phyloP scores from a whole-genome alignment of 768 basidiomycete genomes.

The Lyophyllum atratum region DNA sequence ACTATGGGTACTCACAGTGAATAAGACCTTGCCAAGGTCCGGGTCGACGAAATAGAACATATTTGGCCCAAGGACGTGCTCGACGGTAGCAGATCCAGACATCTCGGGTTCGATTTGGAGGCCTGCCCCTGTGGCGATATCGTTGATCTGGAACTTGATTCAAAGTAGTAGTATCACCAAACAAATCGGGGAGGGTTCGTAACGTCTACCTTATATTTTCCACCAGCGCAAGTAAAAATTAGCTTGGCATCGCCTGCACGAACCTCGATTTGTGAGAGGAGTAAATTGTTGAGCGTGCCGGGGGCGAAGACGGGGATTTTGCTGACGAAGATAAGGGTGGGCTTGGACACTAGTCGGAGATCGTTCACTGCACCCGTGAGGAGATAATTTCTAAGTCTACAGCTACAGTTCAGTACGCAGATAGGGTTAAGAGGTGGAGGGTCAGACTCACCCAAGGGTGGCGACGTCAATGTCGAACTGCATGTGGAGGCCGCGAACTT shows the following conservation, averaged over 20 bases:
- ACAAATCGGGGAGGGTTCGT: background rate
- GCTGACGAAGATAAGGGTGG: background rate
- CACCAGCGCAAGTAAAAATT: background rate
- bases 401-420: background rate
- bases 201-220: background rate
- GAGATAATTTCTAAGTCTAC: background rate
- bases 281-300: background rate
- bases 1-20: background rate
- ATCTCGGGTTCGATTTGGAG: constrained; percentile 3
- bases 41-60: constrained; percentile 1
- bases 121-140: constrained; percentile 1
- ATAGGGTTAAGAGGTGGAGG: background rate
- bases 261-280: background rate
- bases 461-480: constrained; percentile 4
- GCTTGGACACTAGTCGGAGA: background rate
- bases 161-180: background rate
- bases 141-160: constrained; percentile 4
- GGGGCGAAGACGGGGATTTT: background rate
- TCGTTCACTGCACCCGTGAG: background rate
- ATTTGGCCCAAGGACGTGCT: constrained; percentile 3
- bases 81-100: background rate
- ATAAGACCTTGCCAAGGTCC: background rate
- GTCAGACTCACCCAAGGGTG: background rate
- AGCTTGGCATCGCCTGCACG: background rate
- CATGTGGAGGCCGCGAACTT: background rate